These are phyloP conservation scores for Beta vulgaris DNA, from an alignment of 148 eudicot species.

Conservation along the genomic window DNA sequence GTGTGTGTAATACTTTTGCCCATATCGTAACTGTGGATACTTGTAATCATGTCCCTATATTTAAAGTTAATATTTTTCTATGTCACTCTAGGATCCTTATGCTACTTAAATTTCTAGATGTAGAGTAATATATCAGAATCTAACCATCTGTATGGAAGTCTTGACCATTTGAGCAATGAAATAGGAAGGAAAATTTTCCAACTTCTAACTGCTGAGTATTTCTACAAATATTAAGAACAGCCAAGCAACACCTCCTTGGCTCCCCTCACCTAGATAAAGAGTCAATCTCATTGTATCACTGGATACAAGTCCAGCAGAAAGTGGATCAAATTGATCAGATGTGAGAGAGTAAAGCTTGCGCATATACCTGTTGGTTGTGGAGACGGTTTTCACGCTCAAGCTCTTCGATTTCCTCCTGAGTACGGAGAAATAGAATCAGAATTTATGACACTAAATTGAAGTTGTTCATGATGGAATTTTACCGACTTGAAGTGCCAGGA, in stretches of 20 bases:
- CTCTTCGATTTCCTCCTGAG: constrained; percentile 97
- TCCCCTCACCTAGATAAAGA: neutral
- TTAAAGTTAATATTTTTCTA: neutral
- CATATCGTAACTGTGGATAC: too few relatives aligned
- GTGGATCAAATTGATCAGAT: neutral
- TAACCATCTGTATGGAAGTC: neutral
- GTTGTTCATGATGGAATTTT: neutral
- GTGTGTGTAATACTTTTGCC: too few relatives aligned
- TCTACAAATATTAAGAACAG: neutral
- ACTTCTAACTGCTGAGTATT: neutral
- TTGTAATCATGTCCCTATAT: neutral
- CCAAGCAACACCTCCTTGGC: neutral
- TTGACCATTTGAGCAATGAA: neutral
- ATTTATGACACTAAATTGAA: constrained; percentile 1
- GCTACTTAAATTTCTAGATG: neutral
- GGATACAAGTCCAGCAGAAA: neutral
- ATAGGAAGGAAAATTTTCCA: neutral
- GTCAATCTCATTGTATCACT: constrained; percentile 2
- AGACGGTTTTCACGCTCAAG: constrained; percentile 97
- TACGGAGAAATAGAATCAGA: constrained; percentile 26
- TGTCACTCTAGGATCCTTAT: neutral
- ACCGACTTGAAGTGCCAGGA: constrained; percentile 95
- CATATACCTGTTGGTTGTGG: constrained; percentile 80
- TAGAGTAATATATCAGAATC: neutral
- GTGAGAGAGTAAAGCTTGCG: constrained; percentile 13